Evolutionary conservation across 1,284 basidiomycete species (phyloP), one percentile per base, ranked within the genome.

Genomic region (Cutaneotrichosporon daszewskae): DNA sequence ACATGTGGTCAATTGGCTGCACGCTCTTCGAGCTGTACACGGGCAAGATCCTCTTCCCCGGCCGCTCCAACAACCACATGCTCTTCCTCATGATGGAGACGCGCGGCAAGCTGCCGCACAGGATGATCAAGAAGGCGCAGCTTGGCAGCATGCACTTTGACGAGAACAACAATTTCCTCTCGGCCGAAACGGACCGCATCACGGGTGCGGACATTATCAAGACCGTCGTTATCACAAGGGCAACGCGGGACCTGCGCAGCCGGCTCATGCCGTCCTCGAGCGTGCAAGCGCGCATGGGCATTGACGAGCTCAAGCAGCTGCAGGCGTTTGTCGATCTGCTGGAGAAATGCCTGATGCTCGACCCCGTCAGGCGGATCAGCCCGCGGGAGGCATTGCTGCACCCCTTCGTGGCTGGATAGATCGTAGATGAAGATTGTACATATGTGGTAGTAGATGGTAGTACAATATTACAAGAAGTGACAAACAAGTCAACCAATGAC

Each of bases 21-120:
- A 98, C 95, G 5, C 76, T 99, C 7, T 99, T 92, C 71, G 95
- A 99, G 69, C 77, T 98, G 5, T 97, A 91, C 72, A 98, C 94
- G 3, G 95, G 95, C 68, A 96, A 96, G 74, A 98, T 98, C 45
- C 80, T 99, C 23, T 92, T 98, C 66, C 92, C 95, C 0, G 95
- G 94, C 12, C 81, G 89, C 24, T 88, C 85, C 23, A 99, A 98
- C 74, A 97, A 97, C 64, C 91, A 98, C 60, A 97, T 98, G 94
- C 76, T 98, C 12, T 77, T 91, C 49, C 80, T 90, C 49, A 91
- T 92, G 85, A 92, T 92, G 88, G 91, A 97, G 70, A 76, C 95
- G 32, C 91, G 89, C 66, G 94, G 95, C 25, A 81, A 90, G 37
- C 87, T 98, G 72, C 92, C 90, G 57, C 78, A 81, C 56, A 91